Conservation (phyloP, 2,329 filamentous ascomycete genomes). For the Sporothrix brunneoviolacea region DNA sequence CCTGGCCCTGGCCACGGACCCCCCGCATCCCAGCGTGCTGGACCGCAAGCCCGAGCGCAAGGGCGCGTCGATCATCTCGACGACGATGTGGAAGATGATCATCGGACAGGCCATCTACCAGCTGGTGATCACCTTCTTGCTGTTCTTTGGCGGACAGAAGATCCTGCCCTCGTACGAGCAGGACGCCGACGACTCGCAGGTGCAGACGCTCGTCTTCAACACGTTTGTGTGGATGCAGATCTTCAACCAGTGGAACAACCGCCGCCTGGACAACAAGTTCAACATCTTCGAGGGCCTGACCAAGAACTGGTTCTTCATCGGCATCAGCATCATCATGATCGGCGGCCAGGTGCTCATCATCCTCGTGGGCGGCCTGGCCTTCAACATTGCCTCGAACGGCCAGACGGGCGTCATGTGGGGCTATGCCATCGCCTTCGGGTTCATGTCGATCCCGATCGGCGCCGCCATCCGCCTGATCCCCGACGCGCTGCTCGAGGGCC, state of each 20-base stretch:
- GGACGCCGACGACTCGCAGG: slow-evolving; percentile 37
- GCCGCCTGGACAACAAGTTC: slow-evolving; percentile 86
- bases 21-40: slow-evolving; percentile 74
- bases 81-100: slow-evolving; percentile 99
- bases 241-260: slow-evolving; percentile 97
- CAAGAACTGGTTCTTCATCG: slow-evolving; percentile 82
- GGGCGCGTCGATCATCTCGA: slow-evolving; percentile 61
- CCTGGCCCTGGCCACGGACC: slow-evolving; percentile 80
- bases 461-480: slow-evolving; percentile 76
- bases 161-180: slow-evolving; percentile 34
- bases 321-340: slow-evolving; percentile 80
- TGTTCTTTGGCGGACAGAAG: slow-evolving; percentile 54
- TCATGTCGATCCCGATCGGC: slow-evolving; percentile 79
- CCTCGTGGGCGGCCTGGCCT: slow-evolving; percentile 75
- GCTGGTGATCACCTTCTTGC: slow-evolving; percentile 67
- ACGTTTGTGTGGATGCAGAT: slow-evolving; percentile 99
- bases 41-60: slow-evolving; percentile 63
- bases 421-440: slow-evolving; percentile 75
- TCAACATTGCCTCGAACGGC: slow-evolving; percentile 56
- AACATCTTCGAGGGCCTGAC: slow-evolving; percentile 90
- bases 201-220: slow-evolving; percentile 88
- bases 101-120: slow-evolving; percentile 88
- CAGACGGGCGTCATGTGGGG: slow-evolving; percentile 77
- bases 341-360: slow-evolving; percentile 86
- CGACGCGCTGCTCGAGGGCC: slow-evolving; percentile 54